phyloP scores from a whole-genome alignment of 2,329 filamentous ascomycete genomes.

The Aspergillus sp. region DNA sequence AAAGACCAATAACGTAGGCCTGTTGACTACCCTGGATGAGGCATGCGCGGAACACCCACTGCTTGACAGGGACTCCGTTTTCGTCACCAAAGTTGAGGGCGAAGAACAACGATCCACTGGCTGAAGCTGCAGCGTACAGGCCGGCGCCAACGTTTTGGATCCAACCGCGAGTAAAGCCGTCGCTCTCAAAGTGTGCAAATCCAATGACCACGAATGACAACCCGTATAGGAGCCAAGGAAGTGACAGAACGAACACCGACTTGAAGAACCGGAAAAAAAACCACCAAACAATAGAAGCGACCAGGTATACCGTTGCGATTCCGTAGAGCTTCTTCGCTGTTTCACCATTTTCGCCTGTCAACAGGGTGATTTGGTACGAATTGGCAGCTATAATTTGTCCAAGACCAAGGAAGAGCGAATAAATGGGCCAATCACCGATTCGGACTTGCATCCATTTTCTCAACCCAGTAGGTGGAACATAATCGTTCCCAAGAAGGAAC shows the following conservation, averaged over 20 bases:
- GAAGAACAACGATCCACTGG: conserved; percentile 66
- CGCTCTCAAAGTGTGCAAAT: conserved; percentile 57
- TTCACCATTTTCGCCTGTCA: conserved; percentile 64
- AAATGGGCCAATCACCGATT: conserved; percentile 66
- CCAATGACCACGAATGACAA: conserved; percentile 66
- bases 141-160: conserved; percentile 64
- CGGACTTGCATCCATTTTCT: conserved; percentile 58
- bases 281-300: conserved; percentile 65
- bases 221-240: conserved; percentile 66
- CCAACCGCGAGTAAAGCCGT: conserved; percentile 49
- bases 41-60: conserved; percentile 69
- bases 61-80: conserved; percentile 62
- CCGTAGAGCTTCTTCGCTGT: conserved; percentile 61
- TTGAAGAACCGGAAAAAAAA: conserved; percentile 60
- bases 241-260: conserved; percentile 59
- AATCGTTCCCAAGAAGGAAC: conserved; percentile 59
- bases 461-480: conserved; percentile 58
- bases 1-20: conserved; percentile 64
- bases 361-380: conserved; percentile 68
- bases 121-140: conserved; percentile 63
- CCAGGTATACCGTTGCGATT: conserved; percentile 61
- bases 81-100: conserved; percentile 68
- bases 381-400: conserved; percentile 67
- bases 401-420: conserved; percentile 62
- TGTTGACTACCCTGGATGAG: conserved; percentile 68